Conservation (phyloP, 306 rosid species). For the Sesbania bispinosa region DNA sequence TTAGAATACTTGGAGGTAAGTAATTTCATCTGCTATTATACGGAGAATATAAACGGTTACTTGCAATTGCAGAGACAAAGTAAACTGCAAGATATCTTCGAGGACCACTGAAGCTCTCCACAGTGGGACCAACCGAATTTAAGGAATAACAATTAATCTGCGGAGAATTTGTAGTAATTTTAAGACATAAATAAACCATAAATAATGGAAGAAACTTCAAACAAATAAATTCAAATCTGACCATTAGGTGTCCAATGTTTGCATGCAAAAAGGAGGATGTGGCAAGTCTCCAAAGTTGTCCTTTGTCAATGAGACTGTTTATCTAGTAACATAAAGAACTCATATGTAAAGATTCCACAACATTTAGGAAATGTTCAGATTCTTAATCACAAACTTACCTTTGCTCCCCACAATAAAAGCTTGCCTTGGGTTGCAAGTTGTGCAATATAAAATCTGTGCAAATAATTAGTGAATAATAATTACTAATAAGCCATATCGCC, state of each 20-base stretch:
- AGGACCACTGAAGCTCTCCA: conserved; percentile 78
- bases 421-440: conserved; percentile 73
- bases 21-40: conserved; percentile 41
- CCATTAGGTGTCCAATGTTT: conserved; percentile 81
- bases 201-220: conserved; percentile 15
- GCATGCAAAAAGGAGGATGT: conserved; percentile 90
- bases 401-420: conserved; percentile 84
- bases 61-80: conserved; percentile 79
- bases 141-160: conserved; percentile 87
- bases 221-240: conserved; percentile 29
- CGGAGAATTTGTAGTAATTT: not conserved
- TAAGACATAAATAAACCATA: not conserved
- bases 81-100: conserved; percentile 75
- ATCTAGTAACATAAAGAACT: conserved; percentile 40
- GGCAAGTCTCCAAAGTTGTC: conserved; percentile 86
- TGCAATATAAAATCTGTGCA: conserved; percentile 57
- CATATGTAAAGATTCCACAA: conserved; percentile 5
- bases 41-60: conserved; percentile 60
- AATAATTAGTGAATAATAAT: conserved; percentile 22
- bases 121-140: conserved; percentile 79
- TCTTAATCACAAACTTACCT: conserved; percentile 50
- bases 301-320: conserved; percentile 70
- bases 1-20: conserved; percentile 49
- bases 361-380: not conserved
- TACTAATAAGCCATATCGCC: conserved; percentile 9